Conservation (phyloP, 2,329 filamentous ascomycete species). For the Pseudocercospora crystallina region DNA sequence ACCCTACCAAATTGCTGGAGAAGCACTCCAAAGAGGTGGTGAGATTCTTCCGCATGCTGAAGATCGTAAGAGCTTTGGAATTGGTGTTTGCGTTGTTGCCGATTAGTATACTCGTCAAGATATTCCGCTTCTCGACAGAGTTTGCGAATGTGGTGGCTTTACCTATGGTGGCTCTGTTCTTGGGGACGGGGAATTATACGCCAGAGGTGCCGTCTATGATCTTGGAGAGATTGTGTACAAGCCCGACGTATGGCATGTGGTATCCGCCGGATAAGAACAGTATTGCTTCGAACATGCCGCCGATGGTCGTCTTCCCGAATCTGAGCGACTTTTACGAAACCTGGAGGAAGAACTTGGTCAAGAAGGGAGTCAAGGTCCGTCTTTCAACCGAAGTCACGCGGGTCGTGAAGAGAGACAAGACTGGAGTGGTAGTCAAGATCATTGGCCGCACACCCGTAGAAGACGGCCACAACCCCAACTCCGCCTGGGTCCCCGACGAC, state of each 20-base stretch:
- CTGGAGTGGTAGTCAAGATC: constrained; percentile 52
- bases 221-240: constrained; percentile 53
- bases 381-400: constrained; percentile 57
- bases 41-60: constrained; percentile 55
- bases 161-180: constrained; percentile 70
- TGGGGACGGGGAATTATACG: constrained; percentile 74
- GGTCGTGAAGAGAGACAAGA: constrained; percentile 53
- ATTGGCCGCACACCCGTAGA: constrained; percentile 44
- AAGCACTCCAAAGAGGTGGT: constrained; percentile 57
- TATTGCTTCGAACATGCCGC: constrained; percentile 52
- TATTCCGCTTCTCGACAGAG: constrained; percentile 68
- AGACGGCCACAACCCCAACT: constrained; percentile 48
- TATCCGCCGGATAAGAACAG: constrained; percentile 52
- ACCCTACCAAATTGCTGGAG: constrained; percentile 58
- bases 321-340: constrained; percentile 61
- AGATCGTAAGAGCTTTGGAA: constrained; percentile 60
- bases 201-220: constrained; percentile 70
- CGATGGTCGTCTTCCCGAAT: constrained; percentile 63
- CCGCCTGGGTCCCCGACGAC: constrained; percentile 42
- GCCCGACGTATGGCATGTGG: constrained; percentile 61
- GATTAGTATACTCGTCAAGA: constrained; percentile 63
- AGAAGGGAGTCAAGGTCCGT: constrained; percentile 57
- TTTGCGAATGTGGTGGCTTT: constrained; percentile 71
- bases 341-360: constrained; percentile 57
- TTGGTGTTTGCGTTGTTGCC: constrained; percentile 59